Evolutionary conservation across 1,139 yeast genomes (phyloP), one percentile per base, ranked within the genome.

Genomic region (Hansenula anomala): DNA sequence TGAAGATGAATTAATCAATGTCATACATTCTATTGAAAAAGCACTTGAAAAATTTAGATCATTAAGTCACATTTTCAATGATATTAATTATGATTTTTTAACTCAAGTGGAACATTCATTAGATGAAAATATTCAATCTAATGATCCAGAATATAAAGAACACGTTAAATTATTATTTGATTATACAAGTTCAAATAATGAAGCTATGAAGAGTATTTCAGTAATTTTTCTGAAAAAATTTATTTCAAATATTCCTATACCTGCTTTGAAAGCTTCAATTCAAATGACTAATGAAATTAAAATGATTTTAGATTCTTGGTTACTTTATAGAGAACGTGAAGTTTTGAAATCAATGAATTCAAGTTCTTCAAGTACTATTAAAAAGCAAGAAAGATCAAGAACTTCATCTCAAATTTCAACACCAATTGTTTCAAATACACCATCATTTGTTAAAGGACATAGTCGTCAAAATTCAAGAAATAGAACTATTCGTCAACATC

Each of bases 1-100:
- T 6, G 6, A 20, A 6, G 22, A 20, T 6, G 22, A 20, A 6
- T 20, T 20, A 20, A 20, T 9, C 6, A 20, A 20, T 6, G 6
- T 20, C 6, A 6, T 20, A 20, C 33, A 25, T 13, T 45, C 40
- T 3, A 28, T 51, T 15, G 51, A 46, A 24, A 30, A 28, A 4
- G 29, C 36, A 11, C 27, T 52, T 12, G 30, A 36, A 3, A 36
- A 24, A 3, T 44, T 43, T 36, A 42, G 36, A 4, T 26, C 25
- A 4, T 22, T 50, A 18, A 33, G 31, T 13, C 35, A 36, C 11
- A 39, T 47, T 10, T 31, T 48, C 9, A 31, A 29, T 13, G 52
- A 49, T 28, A 37, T 52, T 18, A 37, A 40, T 13, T 34, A 28
- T 19, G 54, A 50, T 39, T 49, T 51, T 19, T 15, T 33, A 4